These are phyloP conservation scores for Phaeosphaeria sp. DNA, from an alignment of 2,329 filamentous ascomycete genomes.

Conservation along the genomic window DNA sequence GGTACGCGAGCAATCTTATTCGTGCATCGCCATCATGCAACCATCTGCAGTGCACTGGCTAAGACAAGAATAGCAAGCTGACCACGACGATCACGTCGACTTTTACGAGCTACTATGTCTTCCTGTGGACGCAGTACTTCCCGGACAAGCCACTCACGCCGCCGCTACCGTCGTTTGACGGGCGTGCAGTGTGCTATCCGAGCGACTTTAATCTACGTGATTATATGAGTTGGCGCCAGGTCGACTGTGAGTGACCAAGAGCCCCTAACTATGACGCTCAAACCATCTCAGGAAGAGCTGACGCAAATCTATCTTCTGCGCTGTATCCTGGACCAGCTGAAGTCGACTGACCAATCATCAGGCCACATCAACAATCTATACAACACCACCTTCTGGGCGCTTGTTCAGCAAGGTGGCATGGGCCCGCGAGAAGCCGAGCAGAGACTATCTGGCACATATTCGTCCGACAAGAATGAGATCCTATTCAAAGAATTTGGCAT, in stretches of 20 bases:
- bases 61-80: conserved; percentile 71
- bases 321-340: background rate
- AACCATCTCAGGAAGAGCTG: background rate
- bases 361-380: conserved; percentile 98
- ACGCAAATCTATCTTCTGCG: conserved; percentile 3
- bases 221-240: conserved; percentile 97
- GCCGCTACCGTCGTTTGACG: conserved; percentile 90
- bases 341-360: conserved; percentile 44
- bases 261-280: background rate
- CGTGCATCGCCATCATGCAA: conserved; percentile 7
- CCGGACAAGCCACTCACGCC: conserved; percentile 72
- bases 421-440: conserved; percentile 80
- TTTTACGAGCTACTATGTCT: conserved; percentile 90
- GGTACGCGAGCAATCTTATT: conserved; percentile 55
- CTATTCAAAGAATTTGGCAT: conserved; percentile 87
- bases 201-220: conserved; percentile 82
- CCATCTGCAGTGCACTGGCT: conserved; percentile 12
- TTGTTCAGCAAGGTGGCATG: conserved; percentile 80
- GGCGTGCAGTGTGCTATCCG: conserved; percentile 88
- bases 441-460: conserved; percentile 79
- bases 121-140: conserved; percentile 80
- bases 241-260: conserved; percentile 74
- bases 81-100: conserved; percentile 90
- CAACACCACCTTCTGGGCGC: conserved; percentile 94
- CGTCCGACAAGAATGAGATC: conserved; percentile 94